Evolutionary conservation across 2,329 filamentous ascomycete species (phyloP).

Genomic region (Colletotrichum nymphaeae): DNA sequence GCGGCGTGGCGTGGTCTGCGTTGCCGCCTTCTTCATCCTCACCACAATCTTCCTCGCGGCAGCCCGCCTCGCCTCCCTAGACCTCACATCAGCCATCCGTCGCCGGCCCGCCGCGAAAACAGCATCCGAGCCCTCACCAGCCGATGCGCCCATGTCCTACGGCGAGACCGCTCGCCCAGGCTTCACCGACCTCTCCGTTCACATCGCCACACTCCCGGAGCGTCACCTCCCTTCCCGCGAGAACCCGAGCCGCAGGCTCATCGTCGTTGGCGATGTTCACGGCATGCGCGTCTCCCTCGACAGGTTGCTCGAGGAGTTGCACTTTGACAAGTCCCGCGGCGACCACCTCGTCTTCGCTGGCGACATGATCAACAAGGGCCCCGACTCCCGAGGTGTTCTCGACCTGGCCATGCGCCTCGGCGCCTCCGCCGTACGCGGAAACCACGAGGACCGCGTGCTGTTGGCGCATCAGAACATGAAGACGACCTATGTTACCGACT

Average conservation of each 20-base stretch:
- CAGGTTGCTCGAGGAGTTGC: slow-evolving; percentile 73
- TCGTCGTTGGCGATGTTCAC: slow-evolving; percentile 93
- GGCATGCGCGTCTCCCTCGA: slow-evolving; percentile 79
- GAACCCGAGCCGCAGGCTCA: slow-evolving; percentile 66
- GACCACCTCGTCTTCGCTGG: slow-evolving; percentile 84
- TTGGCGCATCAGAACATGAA: slow-evolving; percentile 63
- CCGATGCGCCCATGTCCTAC: slow-evolving; percentile 53
- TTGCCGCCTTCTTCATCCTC: slow-evolving; percentile 44
- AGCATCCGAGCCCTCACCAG: slow-evolving; percentile 27
- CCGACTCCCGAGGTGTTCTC: slow-evolving; percentile 83
- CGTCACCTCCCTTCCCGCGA: slow-evolving; percentile 46
- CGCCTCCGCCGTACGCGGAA: slow-evolving; percentile 88
- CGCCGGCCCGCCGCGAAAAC: slow-evolving; percentile 29
- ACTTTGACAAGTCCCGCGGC: slow-evolving; percentile 62
- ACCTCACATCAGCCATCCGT: slow-evolving; percentile 20
- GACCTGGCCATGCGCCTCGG: slow-evolving; percentile 77
- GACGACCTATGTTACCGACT: slow-evolving; percentile 43
- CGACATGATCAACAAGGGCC: slow-evolving; percentile 88
- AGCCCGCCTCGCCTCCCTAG: slow-evolving; percentile 44
- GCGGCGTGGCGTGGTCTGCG: slow-evolving; percentile 15
- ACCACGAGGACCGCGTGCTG: slow-evolving; percentile 92
- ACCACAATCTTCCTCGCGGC: slow-evolving; percentile 48
- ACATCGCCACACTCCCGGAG: slow-evolving; percentile 42
- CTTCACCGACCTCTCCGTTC: slow-evolving; percentile 43
- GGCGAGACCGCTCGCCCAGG: slow-evolving; percentile 51